Percentiles rank a stretch among this genome's conserved stretches.
These are phyloP conservation scores for Melanomma pulvis-pyrius DNA, from an alignment of 495 filamentous ascomycete genomes.

Conservation along the genomic window DNA sequence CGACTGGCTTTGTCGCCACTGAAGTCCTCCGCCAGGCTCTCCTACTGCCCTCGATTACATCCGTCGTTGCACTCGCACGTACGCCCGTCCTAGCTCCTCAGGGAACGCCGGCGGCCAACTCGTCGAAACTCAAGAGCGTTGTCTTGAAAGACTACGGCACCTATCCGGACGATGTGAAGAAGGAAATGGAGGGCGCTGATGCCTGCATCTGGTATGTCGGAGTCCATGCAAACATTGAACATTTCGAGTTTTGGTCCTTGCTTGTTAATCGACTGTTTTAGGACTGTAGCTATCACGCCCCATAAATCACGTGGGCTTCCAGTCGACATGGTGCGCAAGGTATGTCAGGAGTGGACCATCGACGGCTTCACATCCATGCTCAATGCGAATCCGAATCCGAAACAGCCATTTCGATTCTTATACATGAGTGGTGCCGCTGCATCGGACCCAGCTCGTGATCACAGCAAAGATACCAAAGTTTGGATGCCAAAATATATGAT, in stretches of 20 bases:
- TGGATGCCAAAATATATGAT: conserved; percentile 18
- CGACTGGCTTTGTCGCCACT: conserved; percentile 56
- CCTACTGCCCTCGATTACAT: conserved; percentile 50
- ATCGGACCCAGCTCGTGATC: background rate
- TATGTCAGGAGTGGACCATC: background rate
- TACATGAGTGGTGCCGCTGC: conserved; percentile 54
- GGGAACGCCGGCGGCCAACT: conserved; percentile 11
- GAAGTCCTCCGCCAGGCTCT: conserved; percentile 55
- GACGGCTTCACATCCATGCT: background rate
- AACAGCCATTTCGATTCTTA: conserved; percentile 54
- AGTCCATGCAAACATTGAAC: background rate
- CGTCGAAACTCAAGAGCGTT: conserved; percentile 51
- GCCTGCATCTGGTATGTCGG: conserved; percentile 58
- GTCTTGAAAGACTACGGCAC: conserved; percentile 52
- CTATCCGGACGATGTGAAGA: conserved; percentile 47
- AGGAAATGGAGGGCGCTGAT: conserved; percentile 53
- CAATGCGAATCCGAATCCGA: conserved; percentile 48
- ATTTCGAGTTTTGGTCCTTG: background rate
- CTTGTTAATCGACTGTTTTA: no score
- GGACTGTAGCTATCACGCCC: conserved; percentile 11
- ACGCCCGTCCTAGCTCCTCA: conserved; percentile 16
- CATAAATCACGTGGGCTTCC: background rate
- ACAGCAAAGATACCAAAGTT: conserved; percentile 54
- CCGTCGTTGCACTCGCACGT: conserved; percentile 54
- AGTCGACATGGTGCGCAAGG: background rate